Percentiles rank a stretch among this genome's conserved stretches.
Conservation (phyloP, 768 basidiomycete genomes). For the Leccinellum luteum region DNA sequence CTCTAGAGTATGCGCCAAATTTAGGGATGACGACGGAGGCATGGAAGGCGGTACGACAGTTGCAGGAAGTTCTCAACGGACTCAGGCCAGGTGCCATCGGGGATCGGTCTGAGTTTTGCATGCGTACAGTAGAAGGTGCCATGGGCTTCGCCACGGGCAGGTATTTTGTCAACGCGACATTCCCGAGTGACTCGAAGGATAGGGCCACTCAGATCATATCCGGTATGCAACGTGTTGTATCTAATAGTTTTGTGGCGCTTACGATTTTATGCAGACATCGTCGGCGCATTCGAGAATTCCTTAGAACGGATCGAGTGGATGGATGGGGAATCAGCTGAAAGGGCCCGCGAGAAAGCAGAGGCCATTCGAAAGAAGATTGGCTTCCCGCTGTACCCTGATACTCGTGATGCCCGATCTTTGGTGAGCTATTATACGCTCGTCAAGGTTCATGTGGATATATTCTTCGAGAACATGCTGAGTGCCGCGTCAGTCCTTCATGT, state of each 20-base stretch:
- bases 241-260: not conserved
- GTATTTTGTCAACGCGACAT: constrained; percentile 85
- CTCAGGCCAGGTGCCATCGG: constrained; percentile 84
- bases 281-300: constrained; percentile 78
- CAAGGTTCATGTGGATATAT: constrained; percentile 61
- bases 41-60: constrained; percentile 68
- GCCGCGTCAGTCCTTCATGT: constrained; percentile 41
- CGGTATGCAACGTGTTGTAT: constrained; percentile 38
- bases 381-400: constrained; percentile 86
- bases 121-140: constrained; percentile 63
- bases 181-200: constrained; percentile 71
- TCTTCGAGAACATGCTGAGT: constrained; percentile 82
- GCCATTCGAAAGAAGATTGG: constrained; percentile 79
- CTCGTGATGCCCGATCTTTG: constrained; percentile 64
- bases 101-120: constrained; percentile 83
- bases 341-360: constrained; percentile 79
- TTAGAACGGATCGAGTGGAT: constrained; percentile 83
- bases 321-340: constrained; percentile 77
- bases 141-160: constrained; percentile 90
- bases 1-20: constrained; percentile 62
- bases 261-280: constrained; percentile 53
- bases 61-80: constrained; percentile 75
- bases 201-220: constrained; percentile 83
- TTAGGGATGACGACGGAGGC: constrained; percentile 75
- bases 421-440: constrained; percentile 71